Evolutionary conservation across 139 green algal genomes (phyloP).

Genomic region (Tetraselmis striata): DNA sequence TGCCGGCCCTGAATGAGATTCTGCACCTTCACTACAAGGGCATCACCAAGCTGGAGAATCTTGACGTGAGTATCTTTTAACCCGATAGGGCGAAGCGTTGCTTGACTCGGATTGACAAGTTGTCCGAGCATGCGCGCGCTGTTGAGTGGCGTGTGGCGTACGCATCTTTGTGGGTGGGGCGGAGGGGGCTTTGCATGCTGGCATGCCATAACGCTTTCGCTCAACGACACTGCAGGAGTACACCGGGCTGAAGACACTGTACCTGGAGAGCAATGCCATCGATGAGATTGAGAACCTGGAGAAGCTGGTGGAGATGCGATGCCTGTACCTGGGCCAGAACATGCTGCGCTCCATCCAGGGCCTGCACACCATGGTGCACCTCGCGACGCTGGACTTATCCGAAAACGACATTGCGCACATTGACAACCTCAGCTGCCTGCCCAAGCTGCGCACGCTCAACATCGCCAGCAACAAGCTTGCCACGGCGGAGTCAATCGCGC

Average conservation of each 20-base stretch:
- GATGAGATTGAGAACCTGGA: slow-evolving; percentile 47
- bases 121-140: too few relatives aligned
- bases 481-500: slow-evolving; percentile 24
- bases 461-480: slow-evolving; percentile 45
- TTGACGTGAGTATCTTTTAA: slow-evolving; percentile 60
- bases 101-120: too few relatives aligned
- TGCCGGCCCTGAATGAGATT: slow-evolving; percentile 65
- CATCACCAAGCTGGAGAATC: slow-evolving; percentile 55
- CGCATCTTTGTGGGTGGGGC: too few relatives aligned
- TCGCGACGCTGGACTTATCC: slow-evolving; percentile 56
- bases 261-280: slow-evolving; percentile 69
- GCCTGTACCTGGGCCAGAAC: slow-evolving; percentile 64
- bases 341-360: slow-evolving; percentile 36
- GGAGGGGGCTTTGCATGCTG: too few relatives aligned
- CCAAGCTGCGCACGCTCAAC: slow-evolving; percentile 41
- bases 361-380: slow-evolving; percentile 30
- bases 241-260: slow-evolving; percentile 63
- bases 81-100: too few relatives aligned
- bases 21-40: slow-evolving; percentile 71
- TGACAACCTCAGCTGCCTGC: slow-evolving; percentile 31
- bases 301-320: slow-evolving; percentile 43
- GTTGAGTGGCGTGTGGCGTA: too few relatives aligned
- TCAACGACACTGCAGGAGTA: slow-evolving; percentile 67
- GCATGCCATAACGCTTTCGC: too few relatives aligned
- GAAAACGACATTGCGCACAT: slow-evolving; percentile 51